phyloP scores from a whole-genome alignment of 306 rosid species.

The barrel medic (Medicago truncatula) region DNA sequence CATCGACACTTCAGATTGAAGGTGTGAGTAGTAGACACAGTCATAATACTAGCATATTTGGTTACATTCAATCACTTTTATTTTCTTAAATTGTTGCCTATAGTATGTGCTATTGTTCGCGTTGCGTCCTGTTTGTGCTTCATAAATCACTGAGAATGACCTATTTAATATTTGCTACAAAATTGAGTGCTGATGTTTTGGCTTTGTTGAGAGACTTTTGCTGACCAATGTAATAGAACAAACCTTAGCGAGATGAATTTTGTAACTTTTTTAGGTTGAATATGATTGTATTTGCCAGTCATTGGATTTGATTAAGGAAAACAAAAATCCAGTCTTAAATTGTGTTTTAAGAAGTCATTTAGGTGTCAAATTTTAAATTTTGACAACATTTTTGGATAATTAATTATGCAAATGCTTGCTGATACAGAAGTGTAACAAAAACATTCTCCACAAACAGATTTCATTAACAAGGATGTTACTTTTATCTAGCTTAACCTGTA shows the following conservation, averaged over 20 bases:
- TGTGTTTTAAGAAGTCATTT: no score
- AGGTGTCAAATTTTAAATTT: no score
- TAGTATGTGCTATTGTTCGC: not conserved
- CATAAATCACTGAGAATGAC: conserved; percentile 1
- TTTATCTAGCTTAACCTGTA: no score
- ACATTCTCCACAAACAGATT: no score
- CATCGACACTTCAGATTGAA: not conserved
- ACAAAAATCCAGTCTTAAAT: not conserved
- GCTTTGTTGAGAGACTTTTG: conserved; percentile 17
- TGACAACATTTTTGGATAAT: no score
- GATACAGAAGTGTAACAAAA: no score
- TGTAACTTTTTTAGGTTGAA: conserved; percentile 3
- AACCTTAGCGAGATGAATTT: conserved; percentile 21
- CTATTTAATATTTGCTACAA: not conserved
- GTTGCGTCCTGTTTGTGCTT: not conserved
- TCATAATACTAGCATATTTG: not conserved
- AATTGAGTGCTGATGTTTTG: conserved; percentile 17
- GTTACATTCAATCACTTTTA: not conserved
- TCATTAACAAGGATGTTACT: no score
- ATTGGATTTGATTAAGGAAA: conserved; percentile 36
- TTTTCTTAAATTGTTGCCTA: not conserved
- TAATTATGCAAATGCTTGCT: no score
- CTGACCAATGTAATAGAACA: conserved; percentile 12
- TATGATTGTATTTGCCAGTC: not conserved
- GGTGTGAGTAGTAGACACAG: not conserved